A percentile compares a stretch with the other conserved stretches of the same genome.
phyloP scores from a whole-genome alignment of 2,329 filamentous ascomycete genomes.

The Colletotrichum salicis region DNA sequence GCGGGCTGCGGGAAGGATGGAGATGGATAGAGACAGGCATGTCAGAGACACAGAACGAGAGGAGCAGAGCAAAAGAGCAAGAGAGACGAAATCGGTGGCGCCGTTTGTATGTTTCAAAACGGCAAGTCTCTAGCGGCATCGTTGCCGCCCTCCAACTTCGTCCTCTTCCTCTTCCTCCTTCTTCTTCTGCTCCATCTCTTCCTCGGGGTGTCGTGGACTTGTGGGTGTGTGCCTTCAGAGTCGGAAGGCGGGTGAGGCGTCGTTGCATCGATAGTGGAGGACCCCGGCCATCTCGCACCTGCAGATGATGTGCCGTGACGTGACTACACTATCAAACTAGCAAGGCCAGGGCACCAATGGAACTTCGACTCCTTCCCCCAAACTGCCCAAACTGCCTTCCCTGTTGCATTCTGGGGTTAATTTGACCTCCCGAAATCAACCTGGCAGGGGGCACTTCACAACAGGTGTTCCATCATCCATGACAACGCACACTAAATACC shows the following conservation, averaged over 20 bases:
- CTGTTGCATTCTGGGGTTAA: neutral
- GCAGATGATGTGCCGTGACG: conserved; percentile 19
- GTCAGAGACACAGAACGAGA: neutral
- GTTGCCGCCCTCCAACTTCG: neutral
- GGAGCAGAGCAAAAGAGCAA: neutral
- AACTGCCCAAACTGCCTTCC: neutral
- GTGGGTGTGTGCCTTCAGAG: neutral
- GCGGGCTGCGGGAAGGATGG: neutral
- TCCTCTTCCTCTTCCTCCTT: neutral
- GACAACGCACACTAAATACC: neutral
- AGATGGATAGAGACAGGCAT: neutral
- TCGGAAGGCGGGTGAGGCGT: conserved; percentile 13
- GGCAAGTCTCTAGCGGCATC: conserved; percentile 1
- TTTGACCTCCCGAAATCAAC: neutral
- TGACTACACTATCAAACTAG: neutral
- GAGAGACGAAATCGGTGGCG: conserved; percentile 17
- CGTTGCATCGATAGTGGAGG: conserved; percentile 17
- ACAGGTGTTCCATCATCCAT: neutral
- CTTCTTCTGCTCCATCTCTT: neutral
- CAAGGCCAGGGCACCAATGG: neutral
- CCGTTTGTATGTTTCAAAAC: conserved; percentile 11
- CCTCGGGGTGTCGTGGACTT: neutral
- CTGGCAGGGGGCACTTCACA: neutral
- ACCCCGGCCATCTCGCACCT: neutral
- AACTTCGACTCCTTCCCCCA: neutral